phyloP scores from a whole-genome alignment of 1,284 basidiomycete genomes.

The Meira nashicola region DNA sequence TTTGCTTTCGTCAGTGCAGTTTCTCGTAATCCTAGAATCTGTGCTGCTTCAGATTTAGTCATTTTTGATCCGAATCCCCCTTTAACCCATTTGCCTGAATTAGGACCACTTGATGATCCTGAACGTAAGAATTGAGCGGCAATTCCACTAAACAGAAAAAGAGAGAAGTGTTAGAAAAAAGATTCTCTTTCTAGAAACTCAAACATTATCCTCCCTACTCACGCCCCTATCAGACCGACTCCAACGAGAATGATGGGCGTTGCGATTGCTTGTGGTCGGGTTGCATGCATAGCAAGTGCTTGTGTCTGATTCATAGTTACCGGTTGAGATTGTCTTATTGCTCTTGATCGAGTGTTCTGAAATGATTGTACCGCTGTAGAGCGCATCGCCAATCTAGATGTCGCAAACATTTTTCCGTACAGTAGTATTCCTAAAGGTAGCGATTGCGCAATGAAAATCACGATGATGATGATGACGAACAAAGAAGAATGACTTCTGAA shows the following conservation, averaged over 20 bases:
- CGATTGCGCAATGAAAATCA: no score
- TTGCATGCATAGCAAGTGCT: not conserved
- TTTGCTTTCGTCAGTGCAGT: constrained; percentile 45
- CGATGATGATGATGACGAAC: no score
- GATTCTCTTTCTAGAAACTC: not conserved
- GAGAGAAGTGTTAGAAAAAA: not conserved
- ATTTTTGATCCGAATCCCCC: constrained; percentile 94
- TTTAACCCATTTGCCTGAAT: constrained; percentile 78
- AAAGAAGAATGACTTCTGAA: no score
- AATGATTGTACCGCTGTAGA: no score
- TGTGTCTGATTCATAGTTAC: not conserved
- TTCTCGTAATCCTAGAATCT: constrained; percentile 71
- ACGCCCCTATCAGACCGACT: constrained; percentile 12
- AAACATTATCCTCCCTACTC: not conserved
- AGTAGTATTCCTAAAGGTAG: no score
- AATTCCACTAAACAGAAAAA: constrained; percentile 21
- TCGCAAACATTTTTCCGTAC: no score
- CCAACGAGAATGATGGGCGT: constrained; percentile 15
- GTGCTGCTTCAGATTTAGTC: constrained; percentile 88
- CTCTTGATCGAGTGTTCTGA: no score
- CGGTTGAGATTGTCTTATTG: no score
- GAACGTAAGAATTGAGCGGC: constrained; percentile 32
- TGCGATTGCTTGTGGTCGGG: constrained; percentile 8
- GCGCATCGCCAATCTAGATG: no score
- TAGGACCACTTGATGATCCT: constrained; percentile 18